Base-by-base conservation (phyloP, 768 basidiomycete species). In the Russula olivacea region DNA sequence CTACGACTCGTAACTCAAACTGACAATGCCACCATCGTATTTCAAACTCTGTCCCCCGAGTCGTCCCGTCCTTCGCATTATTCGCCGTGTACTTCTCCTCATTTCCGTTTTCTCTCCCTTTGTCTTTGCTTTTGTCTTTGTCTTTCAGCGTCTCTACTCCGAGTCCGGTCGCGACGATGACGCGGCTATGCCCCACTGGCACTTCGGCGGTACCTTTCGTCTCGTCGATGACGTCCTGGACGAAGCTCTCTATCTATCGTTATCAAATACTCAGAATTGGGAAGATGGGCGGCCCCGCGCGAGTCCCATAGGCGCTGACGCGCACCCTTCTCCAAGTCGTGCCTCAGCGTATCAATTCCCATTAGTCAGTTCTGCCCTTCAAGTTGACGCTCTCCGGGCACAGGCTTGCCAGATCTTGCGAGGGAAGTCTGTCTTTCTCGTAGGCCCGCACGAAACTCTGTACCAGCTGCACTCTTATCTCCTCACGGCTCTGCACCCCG, bases 401-500 rank as follows among this genome's bases (percentile, higher is more conserved):
- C 41, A 21, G 28, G 43, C 40, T 11, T 63, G 62, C 21, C 57
- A 28, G 10, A 49, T 32, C 40, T 34, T 64, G 23, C 60, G 15
- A 21, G 63, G 63, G 28, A 62, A 17, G 12, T 45, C 54, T 15
- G 12, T 64, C 17, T 15, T 63, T 17, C 32, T 64, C 19, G 54
- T 64, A 28, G 63, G 63, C 40, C 53, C 61, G 1, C 63, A 25
- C 41, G 54, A 64, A 9, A 54, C 60, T 8, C 21, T 61, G 19
- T 64, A 64, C 40, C 59, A 64, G 23, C 49, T 64, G 4, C 63
- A 64, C 38, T 55, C 45, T 14, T 61, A 54, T 28, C 55, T 64
- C 38, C 58, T 64, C 40, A 21, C 12, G 14, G 15, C 12, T 23
- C 49, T 64, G 38, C 45, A 25, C 10, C 21, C 14, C n/a, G 52